Percentiles rank a stretch among this genome's conserved stretches.
phyloP scores from a whole-genome alignment of 2,329 filamentous ascomycete genomes.

The Aspergillus carbonarius region DNA sequence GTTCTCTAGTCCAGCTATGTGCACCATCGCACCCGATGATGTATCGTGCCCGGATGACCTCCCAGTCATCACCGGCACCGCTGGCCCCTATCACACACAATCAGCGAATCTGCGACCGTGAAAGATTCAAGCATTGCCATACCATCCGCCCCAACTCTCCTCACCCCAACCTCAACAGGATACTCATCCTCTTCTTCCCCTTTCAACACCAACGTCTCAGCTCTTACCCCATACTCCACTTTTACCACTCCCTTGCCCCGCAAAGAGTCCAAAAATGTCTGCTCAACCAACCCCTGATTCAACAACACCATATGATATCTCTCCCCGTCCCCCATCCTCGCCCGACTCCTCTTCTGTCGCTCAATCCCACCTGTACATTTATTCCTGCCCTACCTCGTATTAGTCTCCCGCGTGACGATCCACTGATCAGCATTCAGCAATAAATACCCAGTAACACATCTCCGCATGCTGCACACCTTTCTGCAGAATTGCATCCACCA shows the following conservation, averaged over 20 bases:
- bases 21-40: constrained; percentile 69
- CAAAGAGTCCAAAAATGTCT: constrained; percentile 14
- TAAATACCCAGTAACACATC: constrained; percentile 17
- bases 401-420: too few relatives aligned
- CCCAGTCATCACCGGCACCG: constrained; percentile 6
- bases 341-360: constrained; percentile 3
- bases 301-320: constrained; percentile 13
- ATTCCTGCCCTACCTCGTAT: constrained; percentile 1
- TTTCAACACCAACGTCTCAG: constrained; percentile 5
- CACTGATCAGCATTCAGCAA: not conserved
- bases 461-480: constrained; percentile 8
- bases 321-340: not conserved
- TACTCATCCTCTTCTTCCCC: not conserved
- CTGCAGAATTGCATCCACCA: constrained; percentile 38
- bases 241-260: not conserved
- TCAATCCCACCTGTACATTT: constrained; percentile 6
- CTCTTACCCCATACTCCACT: constrained; percentile 8
- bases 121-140: not conserved
- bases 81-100: not conserved
- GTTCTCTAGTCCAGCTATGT: constrained; percentile 62
- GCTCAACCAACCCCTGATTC: constrained; percentile 17
- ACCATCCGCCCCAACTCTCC: not conserved
- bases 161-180: constrained; percentile 1
- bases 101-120: not conserved
- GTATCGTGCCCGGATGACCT: constrained; percentile 57